These are phyloP conservation scores for Neostapfia colusana DNA, from an alignment of 176 grass and related monocot genomes.

Conservation along the genomic window DNA sequence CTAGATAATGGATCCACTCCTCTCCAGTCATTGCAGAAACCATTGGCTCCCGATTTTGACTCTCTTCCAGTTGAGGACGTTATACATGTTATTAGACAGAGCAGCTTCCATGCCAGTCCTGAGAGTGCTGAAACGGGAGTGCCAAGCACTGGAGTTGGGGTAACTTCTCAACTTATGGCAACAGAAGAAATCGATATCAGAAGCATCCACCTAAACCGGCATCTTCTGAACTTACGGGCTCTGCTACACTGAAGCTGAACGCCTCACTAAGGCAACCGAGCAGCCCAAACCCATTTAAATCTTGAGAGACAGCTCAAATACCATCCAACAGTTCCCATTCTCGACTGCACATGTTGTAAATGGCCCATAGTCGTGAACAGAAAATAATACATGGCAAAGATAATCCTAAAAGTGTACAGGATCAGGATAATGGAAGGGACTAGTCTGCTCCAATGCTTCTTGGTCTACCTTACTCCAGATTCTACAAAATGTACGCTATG, in stretches of 20 bases:
- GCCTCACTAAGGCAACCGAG: no score
- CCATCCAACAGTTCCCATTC: conserved; percentile 43
- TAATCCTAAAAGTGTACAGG: conserved; percentile 18
- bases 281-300: no score
- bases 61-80: conserved; percentile 70
- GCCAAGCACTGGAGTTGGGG: conserved; percentile 39
- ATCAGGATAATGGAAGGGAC: conserved; percentile 31
- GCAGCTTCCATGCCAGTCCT: conserved; percentile 53
- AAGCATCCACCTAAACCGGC: conserved; percentile 44
- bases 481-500: no score
- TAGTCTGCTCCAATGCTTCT: no score
- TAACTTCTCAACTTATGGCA: conserved; percentile 39
- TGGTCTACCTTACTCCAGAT: no score
- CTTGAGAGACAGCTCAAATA: no score
- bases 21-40: conserved; percentile 50
- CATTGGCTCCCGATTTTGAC: conserved; percentile 43
- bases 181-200: conserved; percentile 64
- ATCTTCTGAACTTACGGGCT: conserved; percentile 44
- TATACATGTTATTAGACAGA: conserved; percentile 89
- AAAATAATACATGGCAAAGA: conserved; percentile 47
- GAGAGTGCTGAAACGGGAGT: conserved; percentile 32
- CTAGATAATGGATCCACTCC: conserved; percentile 34
- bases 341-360: conserved; percentile 57
- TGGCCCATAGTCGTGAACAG: conserved; percentile 45
- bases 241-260: conserved; percentile 36